Evolutionary conservation across 306 rosid genomes (phyloP).

Genomic region (Lotus japonicus): DNA sequence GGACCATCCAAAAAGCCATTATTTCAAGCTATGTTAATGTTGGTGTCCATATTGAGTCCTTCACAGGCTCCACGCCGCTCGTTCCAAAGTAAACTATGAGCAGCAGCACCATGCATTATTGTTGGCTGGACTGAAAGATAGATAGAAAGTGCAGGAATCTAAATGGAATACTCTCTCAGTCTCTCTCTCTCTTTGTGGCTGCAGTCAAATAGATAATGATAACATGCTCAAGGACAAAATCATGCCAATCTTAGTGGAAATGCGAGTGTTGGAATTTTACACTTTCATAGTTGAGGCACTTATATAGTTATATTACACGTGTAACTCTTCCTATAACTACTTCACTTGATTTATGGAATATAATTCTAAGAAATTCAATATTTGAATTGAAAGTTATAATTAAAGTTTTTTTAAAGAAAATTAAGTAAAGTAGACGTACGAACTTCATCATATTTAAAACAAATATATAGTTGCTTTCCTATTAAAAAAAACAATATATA

Average conservation of each 20-base stretch:
- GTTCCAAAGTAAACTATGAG: constrained; percentile 1
- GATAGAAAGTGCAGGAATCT: constrained; percentile 25
- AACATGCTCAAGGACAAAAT: background rate
- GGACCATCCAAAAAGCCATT: constrained; percentile 20
- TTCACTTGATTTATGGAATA: no score
- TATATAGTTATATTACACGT: no score
- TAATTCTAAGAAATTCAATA: no score
- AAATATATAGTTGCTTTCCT: no score
- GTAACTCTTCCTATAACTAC: no score
- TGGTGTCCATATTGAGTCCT: background rate
- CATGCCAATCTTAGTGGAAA: background rate
- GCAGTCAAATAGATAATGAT: constrained; percentile 1
- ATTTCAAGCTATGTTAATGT: constrained; percentile 15
- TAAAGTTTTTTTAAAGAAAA: no score
- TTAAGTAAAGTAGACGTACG: no score
- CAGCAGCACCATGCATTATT: background rate
- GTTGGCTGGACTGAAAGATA: constrained; percentile 2
- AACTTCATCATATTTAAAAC: no score
- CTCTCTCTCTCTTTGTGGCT: background rate
- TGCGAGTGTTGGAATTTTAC: background rate
- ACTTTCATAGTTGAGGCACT: no score
- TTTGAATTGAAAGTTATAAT: no score
- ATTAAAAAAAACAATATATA: no score
- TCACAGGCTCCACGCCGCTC: constrained; percentile 28
- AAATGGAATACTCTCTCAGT: constrained; percentile 7